Base-by-base conservation (phyloP, 139 green algal species). In the Zygnema cylindricum region DNA sequence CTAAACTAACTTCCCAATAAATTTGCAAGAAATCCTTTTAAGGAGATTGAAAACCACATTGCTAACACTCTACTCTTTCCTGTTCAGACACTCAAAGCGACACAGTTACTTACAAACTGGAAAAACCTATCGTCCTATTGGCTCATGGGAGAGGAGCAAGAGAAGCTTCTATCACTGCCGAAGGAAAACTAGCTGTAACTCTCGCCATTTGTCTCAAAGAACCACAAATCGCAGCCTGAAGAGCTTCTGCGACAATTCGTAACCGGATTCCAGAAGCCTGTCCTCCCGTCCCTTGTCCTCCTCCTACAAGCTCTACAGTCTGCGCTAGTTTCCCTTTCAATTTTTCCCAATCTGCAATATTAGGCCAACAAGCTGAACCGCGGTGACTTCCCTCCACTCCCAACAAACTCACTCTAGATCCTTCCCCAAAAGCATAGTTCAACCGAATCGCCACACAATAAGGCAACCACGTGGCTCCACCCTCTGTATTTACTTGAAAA, bases 341-440 rank as follows among this genome's bases (percentile, higher is more conserved):
- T 55, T 43, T 87, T 39, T 87, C 42, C 82, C 82, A 87, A 55
- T 87, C 82, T 38, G 41, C 43, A 25, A 40, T 30, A n/a, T 83
- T 87, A 33, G 32, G 36, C 82, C 82, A 87, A 23, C 82, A 83
- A 1, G 23, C 43, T 11, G 33, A 38, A 30, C 82, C 43, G 0
- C 82, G 54, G 55, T 87, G 82, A 43, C 82, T 87, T 1, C 43
- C 82, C n/a, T 87, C 82, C 55, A 87, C 55, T 41, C 38, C 82
- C 82, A 87, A 35, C 82, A 87, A 35, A 32, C 21, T 82, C 42
- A 87, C 77, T 39, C 38, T 22, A 40, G 23, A 35, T 41, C 7
- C 11, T 16, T 39, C 42, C 22, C n/a, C 55, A 82, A 87, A 87
- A 30, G 55, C 21, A 35, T 82, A 88, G 36, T 39, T 55, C 1